A percentile compares a stretch with the other conserved stretches of the same genome.
Conservation (phyloP, 345 rosid species). For the Gossypium raimondii region DNA sequence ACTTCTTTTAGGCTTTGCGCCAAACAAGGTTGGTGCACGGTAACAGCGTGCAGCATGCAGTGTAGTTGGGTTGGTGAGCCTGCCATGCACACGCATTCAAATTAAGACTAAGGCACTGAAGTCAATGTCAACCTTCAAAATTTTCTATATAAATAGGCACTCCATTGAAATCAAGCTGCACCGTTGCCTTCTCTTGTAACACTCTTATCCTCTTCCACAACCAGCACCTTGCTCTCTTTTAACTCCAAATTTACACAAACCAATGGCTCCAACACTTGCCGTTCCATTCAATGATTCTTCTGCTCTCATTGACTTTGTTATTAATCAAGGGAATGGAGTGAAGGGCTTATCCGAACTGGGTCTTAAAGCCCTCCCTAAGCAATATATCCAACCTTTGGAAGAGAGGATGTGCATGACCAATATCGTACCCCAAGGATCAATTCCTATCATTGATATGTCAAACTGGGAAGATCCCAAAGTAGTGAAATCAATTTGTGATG, state of each 20-base stretch:
- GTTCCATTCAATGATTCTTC: neutral
- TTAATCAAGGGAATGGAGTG: conserved; percentile 21
- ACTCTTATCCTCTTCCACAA: neutral
- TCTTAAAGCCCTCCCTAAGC: conserved; percentile 12
- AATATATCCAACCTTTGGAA: conserved; percentile 8
- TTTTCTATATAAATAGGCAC: neutral
- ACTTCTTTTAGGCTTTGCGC: neutral
- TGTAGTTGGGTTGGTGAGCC: neutral
- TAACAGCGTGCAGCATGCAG: neutral
- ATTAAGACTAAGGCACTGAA: neutral
- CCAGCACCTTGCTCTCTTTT: neutral
- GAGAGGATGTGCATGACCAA: neutral
- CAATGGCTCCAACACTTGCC: neutral
- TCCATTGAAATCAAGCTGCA: neutral
- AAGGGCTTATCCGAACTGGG: conserved; percentile 20
- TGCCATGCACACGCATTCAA: neutral
- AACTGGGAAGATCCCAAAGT: conserved; percentile 7
- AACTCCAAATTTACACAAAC: neutral
- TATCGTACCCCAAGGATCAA: neutral
- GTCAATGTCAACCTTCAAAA: neutral
- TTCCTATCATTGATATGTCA: conserved; percentile 8
- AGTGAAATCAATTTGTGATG: conserved; percentile 10
- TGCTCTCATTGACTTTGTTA: conserved; percentile 8
- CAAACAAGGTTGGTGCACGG: neutral
- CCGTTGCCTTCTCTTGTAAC: neutral